A percentile compares a stretch with the other conserved stretches of the same genome.
Evolutionary conservation across 2,329 filamentous ascomycete species (phyloP).

Genomic region (Diplodia sapinea): DNA sequence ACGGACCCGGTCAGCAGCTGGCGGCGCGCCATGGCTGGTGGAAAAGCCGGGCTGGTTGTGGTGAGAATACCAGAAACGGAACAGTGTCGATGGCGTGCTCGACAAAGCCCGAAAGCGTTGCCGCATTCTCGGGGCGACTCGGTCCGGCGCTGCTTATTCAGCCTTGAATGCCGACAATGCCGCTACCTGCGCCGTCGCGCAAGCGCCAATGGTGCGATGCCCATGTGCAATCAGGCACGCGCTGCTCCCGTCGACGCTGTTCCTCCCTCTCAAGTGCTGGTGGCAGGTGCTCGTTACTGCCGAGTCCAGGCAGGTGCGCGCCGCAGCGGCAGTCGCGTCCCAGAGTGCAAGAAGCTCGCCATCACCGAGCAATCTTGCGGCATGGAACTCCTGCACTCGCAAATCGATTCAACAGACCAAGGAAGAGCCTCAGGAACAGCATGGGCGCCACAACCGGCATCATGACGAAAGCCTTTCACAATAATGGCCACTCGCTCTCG

Average conservation of each 20-base stretch:
- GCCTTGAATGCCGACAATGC: conserved; percentile 5
- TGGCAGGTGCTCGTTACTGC: not conserved
- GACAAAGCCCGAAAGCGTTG: conserved; percentile 8
- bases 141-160: conserved; percentile 25
- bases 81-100: conserved; percentile 29
- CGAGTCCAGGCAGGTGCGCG: not conserved
- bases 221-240: too few relatives aligned
- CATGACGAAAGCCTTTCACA: not conserved
- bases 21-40: conserved; percentile 24
- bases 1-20: not conserved
- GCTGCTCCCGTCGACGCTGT: not conserved
- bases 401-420: too few relatives aligned
- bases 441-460: not conserved
- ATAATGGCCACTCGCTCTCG: too few relatives aligned
- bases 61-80: conserved; percentile 3
- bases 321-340: conserved; percentile 1
- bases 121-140: conserved; percentile 8
- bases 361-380: not conserved
- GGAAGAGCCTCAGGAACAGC: not conserved
- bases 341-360: conserved; percentile 4
- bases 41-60: not conserved
- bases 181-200: not conserved
- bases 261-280: not conserved
- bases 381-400: not conserved
- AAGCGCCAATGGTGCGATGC: not conserved